Base-by-base conservation (phyloP, 2,329 filamentous ascomycete genomes). In the Diaporthe velutina region DNA sequence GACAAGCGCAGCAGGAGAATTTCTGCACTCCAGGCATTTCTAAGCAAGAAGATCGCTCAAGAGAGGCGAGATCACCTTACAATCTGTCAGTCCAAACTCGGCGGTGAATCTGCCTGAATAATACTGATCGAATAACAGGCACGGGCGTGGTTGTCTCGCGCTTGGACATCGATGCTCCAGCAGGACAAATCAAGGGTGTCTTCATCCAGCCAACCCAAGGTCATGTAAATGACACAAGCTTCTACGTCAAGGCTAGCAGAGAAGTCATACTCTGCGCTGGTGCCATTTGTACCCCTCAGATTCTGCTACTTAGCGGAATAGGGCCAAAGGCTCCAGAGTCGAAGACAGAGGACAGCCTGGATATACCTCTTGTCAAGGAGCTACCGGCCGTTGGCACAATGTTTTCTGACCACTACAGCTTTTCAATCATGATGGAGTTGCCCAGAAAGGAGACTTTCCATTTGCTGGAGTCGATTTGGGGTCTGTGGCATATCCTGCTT, bases 221-320 rank as follows among this genome's bases (percentile, higher is more conserved):
- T 2, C 12, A 10, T 40, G 48, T 38, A 60, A 61, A 73, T 70
- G 30, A 72, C 22, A 17, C 25, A 22, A 60, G 50, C 4, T 48
- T 28, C 22, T 8, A 79, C 30, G 80, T 81, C 25, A 76, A 77
- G 30, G 80, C 79, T 1, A 74, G 75, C 4, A 77, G 81, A 1
- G 82, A 83, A 60, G 80, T 83, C 17, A 80, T 84, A 8, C 28
- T 84, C 6, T 81, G 80, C 75, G 77, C 76, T 15, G 81, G 82
- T 4, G 76, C 80, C 3, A 64, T 81, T 6, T 80, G 79, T 25
- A 79, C 80, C 0, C 81, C 82, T 0, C 82, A 83, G 70, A 60
- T 83, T 17, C 78, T 84, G 1, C 77, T 81, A 75, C 75, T 54
- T 28, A 83, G 82, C 73, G 82, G 82, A 9, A 79, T 84, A 17